phyloP scores from a whole-genome alignment of 1,284 basidiomycete species.

The Rhodotorula sp. region DNA sequence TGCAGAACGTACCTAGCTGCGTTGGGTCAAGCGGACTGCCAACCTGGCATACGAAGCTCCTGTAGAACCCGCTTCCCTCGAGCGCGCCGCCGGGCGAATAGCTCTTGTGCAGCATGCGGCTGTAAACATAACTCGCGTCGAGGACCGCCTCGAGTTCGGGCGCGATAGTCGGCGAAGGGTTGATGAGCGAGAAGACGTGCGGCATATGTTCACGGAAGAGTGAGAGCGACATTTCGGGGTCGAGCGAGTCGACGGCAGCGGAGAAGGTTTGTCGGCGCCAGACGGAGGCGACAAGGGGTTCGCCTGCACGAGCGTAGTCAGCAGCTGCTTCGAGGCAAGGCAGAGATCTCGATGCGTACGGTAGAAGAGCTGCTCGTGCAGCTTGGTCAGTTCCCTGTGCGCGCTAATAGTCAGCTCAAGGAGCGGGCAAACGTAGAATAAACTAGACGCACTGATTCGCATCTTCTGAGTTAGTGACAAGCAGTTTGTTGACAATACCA shows the following conservation, averaged over 20 bases:
- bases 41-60: conserved; percentile 68
- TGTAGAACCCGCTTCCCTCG: conserved; percentile 65
- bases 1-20: conserved; percentile 19
- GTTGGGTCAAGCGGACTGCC: conserved; percentile 54
- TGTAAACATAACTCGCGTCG: conserved; percentile 67
- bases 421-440: not conserved
- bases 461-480: conserved; percentile 70
- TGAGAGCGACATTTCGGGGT: conserved; percentile 62
- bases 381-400: conserved; percentile 64
- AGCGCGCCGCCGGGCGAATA: conserved; percentile 53
- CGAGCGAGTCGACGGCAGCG: conserved; percentile 69
- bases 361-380: conserved; percentile 77
- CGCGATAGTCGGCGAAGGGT: conserved; percentile 43
- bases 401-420: not conserved
- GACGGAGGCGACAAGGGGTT: conserved; percentile 73
- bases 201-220: conserved; percentile 68
- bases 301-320: conserved; percentile 54
- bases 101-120: conserved; percentile 72
- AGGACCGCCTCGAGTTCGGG: conserved; percentile 54
- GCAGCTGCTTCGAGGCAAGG: too few species aligned
- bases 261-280: conserved; percentile 81
- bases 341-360: conserved; percentile 54
- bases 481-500: conserved; percentile 72
- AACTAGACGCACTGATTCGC: conserved; percentile 55
- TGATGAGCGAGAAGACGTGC: conserved; percentile 57